Evolutionary conservation across 495 filamentous ascomycete genomes (phyloP), one percentile per base, ranked within the genome.

Genomic region (Penicillium desertorum): DNA sequence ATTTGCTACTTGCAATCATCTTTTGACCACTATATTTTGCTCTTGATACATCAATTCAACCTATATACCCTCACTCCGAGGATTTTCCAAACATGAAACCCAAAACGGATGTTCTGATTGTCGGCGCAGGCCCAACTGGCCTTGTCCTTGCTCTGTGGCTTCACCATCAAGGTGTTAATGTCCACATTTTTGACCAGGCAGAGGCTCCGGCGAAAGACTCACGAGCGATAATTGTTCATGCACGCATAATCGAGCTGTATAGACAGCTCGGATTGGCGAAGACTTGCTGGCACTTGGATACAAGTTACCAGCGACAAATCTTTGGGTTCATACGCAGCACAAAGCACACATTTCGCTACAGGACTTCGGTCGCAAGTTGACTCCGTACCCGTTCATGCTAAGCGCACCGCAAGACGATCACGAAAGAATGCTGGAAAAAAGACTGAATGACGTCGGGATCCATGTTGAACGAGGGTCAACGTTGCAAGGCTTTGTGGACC

Each of bases 161-260:
- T 14, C 62, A 68, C 27, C 57, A 50, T 42, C 69, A 73, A 57
- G 69, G 69, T 25, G 39, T 77, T 41, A 64, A 54, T 3, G 56
- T 72, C 29, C 72, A 66, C 43, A 72, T 77, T 37, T 57, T 76
- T 30, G 76, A 79, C 51, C 62, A 70, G 51, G 63, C 61, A 29
- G 54, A 62, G 5, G 56, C 58, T 0, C 64, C 58, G 2, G 58
- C 62, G n/a, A 64, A 58, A 23, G 67, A 70, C 16, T 76, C 75
- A 0, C 71, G 72, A 9, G 74, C 74, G 5, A 59, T 73, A 0
- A 65, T 61, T 41, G 65, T 79, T 9, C 75, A 79, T 54, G 73
- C 74, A 5, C 73, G 76, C 11, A 76, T 74, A 12, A 57, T 79
- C 25, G 76, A 79, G 44, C 48, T 79, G 11, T 76, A 75, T 46